phyloP scores from a whole-genome alignment of 176 grass and related monocot genomes.

The Tillandsia fasciculata region DNA sequence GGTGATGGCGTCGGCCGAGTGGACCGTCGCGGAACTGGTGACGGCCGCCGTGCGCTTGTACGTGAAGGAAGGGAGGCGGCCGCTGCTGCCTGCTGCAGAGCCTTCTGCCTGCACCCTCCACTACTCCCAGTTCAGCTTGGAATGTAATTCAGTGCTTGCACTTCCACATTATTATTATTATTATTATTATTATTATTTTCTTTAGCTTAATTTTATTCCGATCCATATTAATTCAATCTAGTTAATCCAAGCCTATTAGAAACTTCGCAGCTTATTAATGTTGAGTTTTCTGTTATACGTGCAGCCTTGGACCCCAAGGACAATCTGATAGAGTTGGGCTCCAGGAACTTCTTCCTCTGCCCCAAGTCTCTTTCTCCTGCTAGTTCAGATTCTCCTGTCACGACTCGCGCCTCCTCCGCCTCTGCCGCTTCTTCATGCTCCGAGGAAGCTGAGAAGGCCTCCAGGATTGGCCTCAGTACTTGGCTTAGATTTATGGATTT shows the following conservation, averaged over 20 bases:
- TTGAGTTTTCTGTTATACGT: not conserved
- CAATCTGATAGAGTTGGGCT: constrained; percentile 60
- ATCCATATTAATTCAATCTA: not conserved
- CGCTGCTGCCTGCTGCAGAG: constrained; percentile 35
- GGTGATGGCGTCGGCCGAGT: constrained; percentile 70
- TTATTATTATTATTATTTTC: no score
- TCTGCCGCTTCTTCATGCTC: constrained; percentile 2
- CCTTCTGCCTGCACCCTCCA: constrained; percentile 53
- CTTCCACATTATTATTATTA: not conserved
- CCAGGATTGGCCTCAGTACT: not conserved
- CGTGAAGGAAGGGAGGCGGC: constrained; percentile 70
- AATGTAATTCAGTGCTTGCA: constrained; percentile 37
- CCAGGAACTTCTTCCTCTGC: constrained; percentile 96
- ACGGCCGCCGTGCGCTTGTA: constrained; percentile 42
- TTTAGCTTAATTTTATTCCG: not conserved
- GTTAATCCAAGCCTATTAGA: not conserved
- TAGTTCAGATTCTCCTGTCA: constrained; percentile 11
- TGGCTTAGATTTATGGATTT: constrained; percentile 45
- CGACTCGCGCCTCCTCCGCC: not conserved
- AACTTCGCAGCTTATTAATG: not conserved
- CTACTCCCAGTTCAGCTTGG: constrained; percentile 90
- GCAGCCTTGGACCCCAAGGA: constrained; percentile 56
- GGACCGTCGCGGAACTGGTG: constrained; percentile 64
- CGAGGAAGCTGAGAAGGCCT: constrained; percentile 20
- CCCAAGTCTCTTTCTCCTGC: constrained; percentile 16